phyloP scores from a whole-genome alignment of 2,329 filamentous ascomycete species.

The Leptographium procerum region DNA sequence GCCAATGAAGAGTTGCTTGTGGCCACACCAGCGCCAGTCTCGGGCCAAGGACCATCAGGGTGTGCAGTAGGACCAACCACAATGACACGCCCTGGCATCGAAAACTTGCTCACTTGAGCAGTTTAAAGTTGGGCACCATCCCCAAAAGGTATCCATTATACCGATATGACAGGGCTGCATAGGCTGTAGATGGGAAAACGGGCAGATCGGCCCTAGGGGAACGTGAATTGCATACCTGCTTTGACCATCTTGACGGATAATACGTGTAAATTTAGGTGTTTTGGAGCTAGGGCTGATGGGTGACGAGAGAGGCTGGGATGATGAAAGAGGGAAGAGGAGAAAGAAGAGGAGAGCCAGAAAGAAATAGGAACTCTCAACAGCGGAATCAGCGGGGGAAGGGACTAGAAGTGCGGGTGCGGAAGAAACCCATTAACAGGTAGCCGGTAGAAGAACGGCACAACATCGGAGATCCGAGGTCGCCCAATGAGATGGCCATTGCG shows the following conservation, averaged over 20 bases:
- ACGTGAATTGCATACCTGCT: slow-evolving; percentile 53
- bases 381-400: slow-evolving; percentile 5
- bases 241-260: slow-evolving; percentile 99
- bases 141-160: neutral
- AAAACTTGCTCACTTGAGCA: slow-evolving; percentile 10
- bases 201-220: no score
- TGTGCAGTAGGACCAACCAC: slow-evolving; percentile 22
- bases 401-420: neutral
- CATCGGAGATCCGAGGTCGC: slow-evolving; percentile 12
- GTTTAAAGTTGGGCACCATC: neutral
- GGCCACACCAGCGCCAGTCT: no score
- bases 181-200: neutral
- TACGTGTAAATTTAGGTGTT: slow-evolving; percentile 2
- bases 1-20: no score
- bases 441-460: slow-evolving; percentile 2
- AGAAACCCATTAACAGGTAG: neutral
- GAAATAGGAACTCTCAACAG: neutral
- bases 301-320: neutral
- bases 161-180: neutral
- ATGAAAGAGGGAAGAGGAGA: neutral
- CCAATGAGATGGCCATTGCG: neutral
- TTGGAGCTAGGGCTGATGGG: neutral
- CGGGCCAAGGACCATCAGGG: slow-evolving; percentile 30
- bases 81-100: neutral
- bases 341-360: neutral